Conservation (phyloP, 2,329 filamentous ascomycete genomes). For the Ustulina deusta region DNA sequence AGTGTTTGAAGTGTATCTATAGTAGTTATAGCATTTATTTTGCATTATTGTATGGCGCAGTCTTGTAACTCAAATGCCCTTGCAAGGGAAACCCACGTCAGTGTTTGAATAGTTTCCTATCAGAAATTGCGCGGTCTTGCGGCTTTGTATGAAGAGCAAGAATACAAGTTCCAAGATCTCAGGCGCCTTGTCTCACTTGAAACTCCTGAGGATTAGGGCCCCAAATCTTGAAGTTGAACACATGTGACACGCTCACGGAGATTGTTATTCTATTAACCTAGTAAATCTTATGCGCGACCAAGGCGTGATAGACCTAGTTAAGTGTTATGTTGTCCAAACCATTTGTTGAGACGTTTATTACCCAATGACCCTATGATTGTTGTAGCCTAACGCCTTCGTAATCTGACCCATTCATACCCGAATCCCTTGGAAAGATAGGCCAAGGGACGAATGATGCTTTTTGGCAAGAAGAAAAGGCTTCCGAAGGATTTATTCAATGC, state of each 20-base stretch:
- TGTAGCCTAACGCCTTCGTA: slow-evolving; percentile 21
- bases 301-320: slow-evolving; percentile 9
- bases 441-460: slow-evolving; percentile 18
- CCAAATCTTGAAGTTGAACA: neutral
- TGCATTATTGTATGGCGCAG: too few species aligned
- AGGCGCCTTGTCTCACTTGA: neutral
- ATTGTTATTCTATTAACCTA: slow-evolving; percentile 26
- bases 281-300: slow-evolving; percentile 1
- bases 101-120: too few species aligned
- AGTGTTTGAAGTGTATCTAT: too few species aligned
- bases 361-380: slow-evolving; percentile 12
- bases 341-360: neutral
- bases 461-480: slow-evolving; percentile 33
- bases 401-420: neutral
- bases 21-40: too few species aligned
- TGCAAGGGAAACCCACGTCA: too few species aligned
- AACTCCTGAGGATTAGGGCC: neutral
- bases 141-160: too few species aligned
- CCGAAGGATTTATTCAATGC: slow-evolving; percentile 30
- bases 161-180: neutral
- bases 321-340: slow-evolving; percentile 4
- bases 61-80: too few species aligned
- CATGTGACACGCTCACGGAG: neutral
- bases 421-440: neutral
- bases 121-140: too few species aligned